Percentiles rank a stretch among this genome's conserved stretches.
phyloP scores from a whole-genome alignment of 2,329 filamentous ascomycete genomes.

The Amylocarpus encephaloides region DNA sequence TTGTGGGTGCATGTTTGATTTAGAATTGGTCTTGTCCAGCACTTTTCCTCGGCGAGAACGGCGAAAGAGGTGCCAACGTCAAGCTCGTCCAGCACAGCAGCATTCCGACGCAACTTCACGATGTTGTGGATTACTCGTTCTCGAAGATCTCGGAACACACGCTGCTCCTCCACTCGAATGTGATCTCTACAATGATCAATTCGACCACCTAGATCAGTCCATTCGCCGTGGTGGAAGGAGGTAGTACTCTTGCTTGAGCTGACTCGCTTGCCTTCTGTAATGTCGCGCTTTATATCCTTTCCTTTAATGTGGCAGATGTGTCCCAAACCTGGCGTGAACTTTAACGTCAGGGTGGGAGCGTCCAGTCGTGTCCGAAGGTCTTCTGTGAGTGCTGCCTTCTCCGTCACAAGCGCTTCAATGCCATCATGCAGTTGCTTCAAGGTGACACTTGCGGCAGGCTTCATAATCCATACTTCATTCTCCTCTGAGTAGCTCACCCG shows the following conservation, averaged over 20 bases:
- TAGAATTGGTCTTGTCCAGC: constrained; percentile 66
- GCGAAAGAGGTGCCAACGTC: constrained; percentile 88
- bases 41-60: constrained; percentile 65
- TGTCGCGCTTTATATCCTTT: constrained; percentile 49
- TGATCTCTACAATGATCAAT: constrained; percentile 72
- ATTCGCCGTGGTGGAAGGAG: constrained; percentile 76
- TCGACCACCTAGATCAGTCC: constrained; percentile 72
- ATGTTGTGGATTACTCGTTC: constrained; percentile 73
- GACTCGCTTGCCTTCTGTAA: constrained; percentile 44
- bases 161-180: constrained; percentile 78
- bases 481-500: constrained; percentile 55
- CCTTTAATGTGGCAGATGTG: constrained; percentile 89
- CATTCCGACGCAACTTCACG: constrained; percentile 81
- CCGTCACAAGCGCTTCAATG: constrained; percentile 51
- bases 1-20: constrained; percentile 60
- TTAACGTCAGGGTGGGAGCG: constrained; percentile 64
- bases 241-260: constrained; percentile 77
- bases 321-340: constrained; percentile 80
- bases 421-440: constrained; percentile 63
- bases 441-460: constrained; percentile 57
- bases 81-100: constrained; percentile 84
- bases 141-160: constrained; percentile 69
- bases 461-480: constrained; percentile 59
- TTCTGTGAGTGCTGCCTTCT: constrained; percentile 56
- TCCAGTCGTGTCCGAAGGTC: constrained; percentile 55